These are phyloP conservation scores for Myriosclerotinia curreyana DNA, from an alignment of 2,329 filamentous ascomycete genomes.

Conservation along the genomic window DNA sequence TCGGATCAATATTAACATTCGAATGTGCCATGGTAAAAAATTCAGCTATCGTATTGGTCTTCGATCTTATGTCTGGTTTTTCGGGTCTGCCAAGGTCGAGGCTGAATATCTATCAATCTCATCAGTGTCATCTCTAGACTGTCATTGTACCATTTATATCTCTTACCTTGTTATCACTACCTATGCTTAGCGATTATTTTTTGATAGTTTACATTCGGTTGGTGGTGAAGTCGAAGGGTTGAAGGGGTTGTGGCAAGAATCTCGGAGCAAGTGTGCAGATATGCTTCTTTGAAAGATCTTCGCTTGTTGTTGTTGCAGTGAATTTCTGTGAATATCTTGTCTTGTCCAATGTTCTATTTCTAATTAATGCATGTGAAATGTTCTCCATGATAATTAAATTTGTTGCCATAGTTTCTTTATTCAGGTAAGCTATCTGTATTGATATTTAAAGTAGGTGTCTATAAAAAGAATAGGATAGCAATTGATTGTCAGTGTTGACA, in stretches of 20 bases:
- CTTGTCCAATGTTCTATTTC: not conserved
- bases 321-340: not conserved
- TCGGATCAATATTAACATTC: not conserved
- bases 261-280: not conserved
- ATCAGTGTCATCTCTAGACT: not conserved
- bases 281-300: not conserved
- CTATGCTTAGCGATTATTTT: not conserved
- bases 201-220: not conserved
- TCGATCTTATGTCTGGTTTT: not conserved
- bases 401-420: not conserved
- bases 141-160: not conserved
- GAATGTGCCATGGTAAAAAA: not conserved
- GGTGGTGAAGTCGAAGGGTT: not conserved
- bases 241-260: not conserved
- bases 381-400: not conserved
- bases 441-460: accelerated
- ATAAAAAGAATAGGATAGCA: not conserved
- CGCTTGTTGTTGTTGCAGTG: not conserved
- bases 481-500: not conserved
- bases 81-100: not conserved
- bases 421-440: no score
- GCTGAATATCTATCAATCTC: not conserved
- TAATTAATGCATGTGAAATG: not conserved
- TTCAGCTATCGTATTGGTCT: not conserved
- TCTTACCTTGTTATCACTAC: not conserved